Evolutionary conservation across 371 early-diverging fungal genomes (phyloP), one percentile per base, ranked within the genome.

Genomic region (Cokeromyces recurvatus): DNA sequence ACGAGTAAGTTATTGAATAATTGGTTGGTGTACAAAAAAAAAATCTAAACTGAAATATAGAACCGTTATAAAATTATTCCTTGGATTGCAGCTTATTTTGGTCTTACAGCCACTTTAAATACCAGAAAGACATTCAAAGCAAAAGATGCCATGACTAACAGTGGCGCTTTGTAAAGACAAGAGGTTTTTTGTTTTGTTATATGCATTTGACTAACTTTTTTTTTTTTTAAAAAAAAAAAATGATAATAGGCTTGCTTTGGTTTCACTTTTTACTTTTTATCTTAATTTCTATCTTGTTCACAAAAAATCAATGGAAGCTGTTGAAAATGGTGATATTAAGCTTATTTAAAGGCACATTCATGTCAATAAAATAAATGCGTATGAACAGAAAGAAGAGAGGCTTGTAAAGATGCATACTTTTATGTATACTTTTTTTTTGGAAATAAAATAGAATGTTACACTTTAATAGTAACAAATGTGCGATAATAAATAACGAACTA

Each of bases 51-150:
- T 12, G 3, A 37, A 21, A 23, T 12, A 31, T 56, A 73, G 73
- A 70, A 66, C 31, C 49, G 48, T 10, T 63, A 46, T 20, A 70
- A 64, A 32, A 43, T 60, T 0, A 27, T 74, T 25, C 74, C 74
- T 32, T 74, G 74, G 74, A 39, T 67, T 23, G 70, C 70, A 8
- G 57, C 64, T 32, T 70, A 62, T 43, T 74, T 74, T 37, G 74
- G 74, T 36, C 16, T 70, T 2, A 46, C 53, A 27, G 60, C 71
- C 8, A 41, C 48, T 38, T 55, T 74, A 20, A 74, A 74, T 42
- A 49, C 60, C 9, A 60, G 72, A 51, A 74, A 60, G 23, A 58
- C 61, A 12, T 50, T 62, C 19, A 62, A 63, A 38, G 11, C 48
- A 24, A 61, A 66, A 11, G 63, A 64, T 41, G 42, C 52, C 8